phyloP scores from a whole-genome alignment of 176 grass and related monocot species.

The Puccinellia tenuiflora region DNA sequence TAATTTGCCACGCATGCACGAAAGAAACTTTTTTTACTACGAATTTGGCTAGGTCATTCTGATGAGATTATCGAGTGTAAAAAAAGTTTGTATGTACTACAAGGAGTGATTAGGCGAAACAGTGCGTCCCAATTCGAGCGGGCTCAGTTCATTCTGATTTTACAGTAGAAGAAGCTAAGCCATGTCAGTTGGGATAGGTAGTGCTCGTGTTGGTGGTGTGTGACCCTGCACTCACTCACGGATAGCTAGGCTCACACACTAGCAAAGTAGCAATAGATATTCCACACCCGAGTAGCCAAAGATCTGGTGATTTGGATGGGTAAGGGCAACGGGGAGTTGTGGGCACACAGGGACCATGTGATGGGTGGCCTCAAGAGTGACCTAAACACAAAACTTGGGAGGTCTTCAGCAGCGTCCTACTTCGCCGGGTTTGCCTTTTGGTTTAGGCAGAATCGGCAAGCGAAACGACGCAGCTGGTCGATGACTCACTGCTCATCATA shows the following conservation, averaged over 20 bases:
- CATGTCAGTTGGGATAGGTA: not conserved
- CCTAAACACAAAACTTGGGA: constrained; percentile 12
- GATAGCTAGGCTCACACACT: not conserved
- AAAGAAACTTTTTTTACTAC: too few relatives aligned
- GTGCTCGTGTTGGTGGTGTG: not conserved
- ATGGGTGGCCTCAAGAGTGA: not conserved
- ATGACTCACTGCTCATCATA: constrained; percentile 14
- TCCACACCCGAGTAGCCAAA: not conserved
- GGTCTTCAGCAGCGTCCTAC: not conserved
- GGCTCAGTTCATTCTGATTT: not conserved
- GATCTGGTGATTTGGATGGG: constrained; percentile 17
- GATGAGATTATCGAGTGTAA: not conserved
- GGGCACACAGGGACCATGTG: constrained; percentile 26
- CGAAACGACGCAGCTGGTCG: not conserved
- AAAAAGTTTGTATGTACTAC: not conserved
- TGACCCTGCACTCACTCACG: constrained; percentile 24
- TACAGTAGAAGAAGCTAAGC: not conserved
- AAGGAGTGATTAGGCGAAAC: not conserved
- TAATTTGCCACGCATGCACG: not conserved
- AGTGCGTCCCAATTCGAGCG: not conserved
- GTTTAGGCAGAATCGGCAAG: constrained; percentile 16
- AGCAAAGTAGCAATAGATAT: constrained; percentile 7
- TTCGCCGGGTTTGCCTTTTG: constrained; percentile 10
- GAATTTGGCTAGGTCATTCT: too few relatives aligned
- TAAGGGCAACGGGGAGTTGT: not conserved